phyloP scores from a whole-genome alignment of 768 basidiomycete species.

The Mycena galopus region DNA sequence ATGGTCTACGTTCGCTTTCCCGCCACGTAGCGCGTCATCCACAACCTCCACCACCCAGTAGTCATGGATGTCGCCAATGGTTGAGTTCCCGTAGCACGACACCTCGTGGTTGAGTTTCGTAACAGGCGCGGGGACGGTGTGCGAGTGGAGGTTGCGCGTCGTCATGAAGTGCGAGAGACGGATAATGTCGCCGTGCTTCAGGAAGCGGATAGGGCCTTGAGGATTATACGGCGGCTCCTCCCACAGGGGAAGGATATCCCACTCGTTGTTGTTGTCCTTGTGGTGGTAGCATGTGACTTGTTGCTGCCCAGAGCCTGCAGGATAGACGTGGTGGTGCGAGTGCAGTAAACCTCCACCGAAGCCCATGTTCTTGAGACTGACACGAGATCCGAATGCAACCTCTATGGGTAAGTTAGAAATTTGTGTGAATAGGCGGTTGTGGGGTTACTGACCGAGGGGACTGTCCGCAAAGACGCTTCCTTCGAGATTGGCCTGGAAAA shows the following conservation, averaged over 20 bases:
- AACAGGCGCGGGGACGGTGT: conserved; percentile 89
- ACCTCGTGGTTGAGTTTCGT: conserved; percentile 93
- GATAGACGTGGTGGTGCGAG: conserved; percentile 94
- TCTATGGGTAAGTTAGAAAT: conserved; percentile 58
- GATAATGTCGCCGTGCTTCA: conserved; percentile 82
- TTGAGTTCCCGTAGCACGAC: conserved; percentile 92
- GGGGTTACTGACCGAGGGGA: conserved; percentile 74
- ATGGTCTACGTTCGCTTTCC: conserved; percentile 64
- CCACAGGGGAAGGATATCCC: conserved; percentile 87
- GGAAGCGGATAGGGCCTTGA: conserved; percentile 75
- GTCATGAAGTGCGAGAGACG: conserved; percentile 88
- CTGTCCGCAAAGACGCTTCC: conserved; percentile 96
- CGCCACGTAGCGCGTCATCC: conserved; percentile 82
- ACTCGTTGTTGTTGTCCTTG: conserved; percentile 98
- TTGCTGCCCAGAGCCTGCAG: conserved; percentile 92
- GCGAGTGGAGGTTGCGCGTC: conserved; percentile 96
- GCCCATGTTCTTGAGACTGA: conserved; percentile 97
- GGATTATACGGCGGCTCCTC: conserved; percentile 74
- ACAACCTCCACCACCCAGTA: conserved; percentile 95
- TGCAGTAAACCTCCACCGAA: conserved; percentile 97
- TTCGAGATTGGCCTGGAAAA: conserved; percentile 95
- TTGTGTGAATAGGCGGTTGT: neutral
- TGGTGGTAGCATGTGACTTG: conserved; percentile 99
- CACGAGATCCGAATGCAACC: conserved; percentile 88
- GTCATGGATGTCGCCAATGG: conserved; percentile 90